Evolutionary conservation across 805 yeast species (phyloP).

Genomic region (Cyberlindnera meyerae): DNA sequence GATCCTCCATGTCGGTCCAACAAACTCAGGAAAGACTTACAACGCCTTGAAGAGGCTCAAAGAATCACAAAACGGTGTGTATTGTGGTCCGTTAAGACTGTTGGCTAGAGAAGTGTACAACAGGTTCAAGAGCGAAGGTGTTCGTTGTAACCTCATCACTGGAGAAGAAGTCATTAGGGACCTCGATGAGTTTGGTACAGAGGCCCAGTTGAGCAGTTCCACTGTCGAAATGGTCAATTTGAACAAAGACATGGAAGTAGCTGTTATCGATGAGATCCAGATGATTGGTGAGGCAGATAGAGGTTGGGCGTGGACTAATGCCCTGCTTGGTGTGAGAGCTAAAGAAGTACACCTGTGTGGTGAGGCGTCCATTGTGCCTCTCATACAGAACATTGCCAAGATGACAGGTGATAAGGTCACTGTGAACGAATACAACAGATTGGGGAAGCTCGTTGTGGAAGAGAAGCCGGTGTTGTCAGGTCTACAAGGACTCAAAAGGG

Average conservation of each 20-base stretch:
- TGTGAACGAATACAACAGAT: slow-evolving; percentile 66
- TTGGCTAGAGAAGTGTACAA: slow-evolving; percentile 91
- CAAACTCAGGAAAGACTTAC: slow-evolving; percentile 93
- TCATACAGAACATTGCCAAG: slow-evolving; percentile 52
- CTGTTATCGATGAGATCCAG: slow-evolving; percentile 93
- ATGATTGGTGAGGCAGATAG: slow-evolving; percentile 78
- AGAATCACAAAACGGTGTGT: slow-evolving; percentile 68
- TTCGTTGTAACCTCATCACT: slow-evolving; percentile 78
- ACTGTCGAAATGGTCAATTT: slow-evolving; percentile 92
- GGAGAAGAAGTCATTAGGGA: slow-evolving; percentile 91
- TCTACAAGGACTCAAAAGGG: slow-evolving; percentile 44
- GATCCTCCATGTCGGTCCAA: slow-evolving; percentile 95
- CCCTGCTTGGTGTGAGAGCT: slow-evolving; percentile 80
- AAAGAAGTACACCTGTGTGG: slow-evolving; percentile 91
- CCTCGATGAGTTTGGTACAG: slow-evolving; percentile 60
- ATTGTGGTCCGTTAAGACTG: slow-evolving; percentile 90
- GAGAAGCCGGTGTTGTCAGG: slow-evolving; percentile 30
- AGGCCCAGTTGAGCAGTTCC: slow-evolving; percentile 77
- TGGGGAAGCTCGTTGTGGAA: slow-evolving; percentile 65
- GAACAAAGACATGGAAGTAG: slow-evolving; percentile 66
- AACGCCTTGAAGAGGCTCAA: slow-evolving; percentile 69
- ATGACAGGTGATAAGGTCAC: slow-evolving; percentile 77
- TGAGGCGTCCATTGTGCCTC: slow-evolving; percentile 75
- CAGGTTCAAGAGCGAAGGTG: slow-evolving; percentile 59
- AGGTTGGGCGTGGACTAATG: slow-evolving; percentile 95